Evolutionary conservation across 352 stramenopile genomes (phyloP), one percentile per base, ranked within the genome.

Genomic region (Globisporangium acanthophoron): DNA sequence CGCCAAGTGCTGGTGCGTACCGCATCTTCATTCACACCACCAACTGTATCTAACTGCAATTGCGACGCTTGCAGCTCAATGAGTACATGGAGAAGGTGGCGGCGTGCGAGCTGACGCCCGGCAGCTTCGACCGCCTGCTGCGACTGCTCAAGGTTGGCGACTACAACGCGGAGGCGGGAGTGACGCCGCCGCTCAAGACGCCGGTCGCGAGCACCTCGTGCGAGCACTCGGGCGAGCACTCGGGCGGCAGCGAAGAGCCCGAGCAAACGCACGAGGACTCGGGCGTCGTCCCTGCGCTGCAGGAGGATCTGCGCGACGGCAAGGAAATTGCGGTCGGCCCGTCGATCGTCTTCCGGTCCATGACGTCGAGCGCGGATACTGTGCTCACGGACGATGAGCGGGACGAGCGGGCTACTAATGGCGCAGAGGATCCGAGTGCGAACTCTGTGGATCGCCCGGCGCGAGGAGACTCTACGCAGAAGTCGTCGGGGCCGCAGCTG

Each of bases 31-130:
- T 12, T 39, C 33, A 39, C 33, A 39, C 33, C 24, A 27, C 24
- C 24, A 27, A 27, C 24, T 27, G 24, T 27, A 27, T 27, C 24
- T 27, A 3, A 27, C 24, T 27, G 24, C 24, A 8, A 39, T 39
- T 8, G 33, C 33, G 33, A 39, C 33, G 33, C 33, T 12, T 49
- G 24, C 40, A 83, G 73, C 58, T 87, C 1, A 83, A 90, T 43
- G 76, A 90, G 54, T 88, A 71, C 52, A 87, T 90, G 74, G 70
- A 73, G 29, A 66, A 79, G 27, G 60, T 87, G 40, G 71, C 59
- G 50, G 57, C 48, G 5, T 67, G 61, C 16, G 60, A 79, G 13
- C 53, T 90, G 54, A 71, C 74, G 18, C 46, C 66, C 20, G 37
- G 52, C 13, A 77, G 60, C n/a, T 62, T 80, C 16, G 60, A 85